Percentiles rank a stretch among this genome's conserved stretches.
Conservation (phyloP, 805 yeast genomes). For the Maudiozyma barnettii region DNA sequence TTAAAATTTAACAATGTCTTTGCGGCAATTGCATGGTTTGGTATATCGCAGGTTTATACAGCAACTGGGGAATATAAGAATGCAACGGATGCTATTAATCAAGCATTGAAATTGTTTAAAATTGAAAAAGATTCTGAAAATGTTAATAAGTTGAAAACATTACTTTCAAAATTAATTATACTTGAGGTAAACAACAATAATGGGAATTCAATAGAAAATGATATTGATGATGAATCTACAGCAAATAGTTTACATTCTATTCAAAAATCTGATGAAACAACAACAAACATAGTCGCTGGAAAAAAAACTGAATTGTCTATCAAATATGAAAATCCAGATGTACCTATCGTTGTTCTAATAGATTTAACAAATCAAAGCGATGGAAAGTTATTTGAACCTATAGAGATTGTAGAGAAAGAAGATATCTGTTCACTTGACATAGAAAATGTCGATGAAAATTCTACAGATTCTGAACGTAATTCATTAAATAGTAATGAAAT, state of each 20-base stretch:
- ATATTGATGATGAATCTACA: neutral
- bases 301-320: too few species aligned
- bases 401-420: slow-evolving; percentile 4
- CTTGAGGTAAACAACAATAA: neutral
- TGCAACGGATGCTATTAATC: slow-evolving; percentile 16
- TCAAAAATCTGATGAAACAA: neutral
- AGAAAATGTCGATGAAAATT: neutral
- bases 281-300: too few species aligned
- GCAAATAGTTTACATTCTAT: neutral
- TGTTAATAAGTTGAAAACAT: slow-evolving; percentile 1
- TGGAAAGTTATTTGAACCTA: slow-evolving; percentile 7
- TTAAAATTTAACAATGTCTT: slow-evolving; percentile 12
- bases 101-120: slow-evolving; percentile 12
- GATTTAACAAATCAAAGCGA: slow-evolving; percentile 15
- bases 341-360: slow-evolving; percentile 15
- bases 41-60: slow-evolving; percentile 21
- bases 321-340: slow-evolving; percentile 10
- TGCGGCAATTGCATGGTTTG: slow-evolving; percentile 24
- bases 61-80: slow-evolving; percentile 12
- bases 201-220: neutral
- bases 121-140: slow-evolving; percentile 6
- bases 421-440: neutral
- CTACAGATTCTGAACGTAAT: neutral
- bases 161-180: slow-evolving; percentile 4
- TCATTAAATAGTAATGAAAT: neutral